These are phyloP conservation scores for Phytophthora palmivora DNA, from an alignment of 352 stramenopile genomes.

Conservation along the genomic window DNA sequence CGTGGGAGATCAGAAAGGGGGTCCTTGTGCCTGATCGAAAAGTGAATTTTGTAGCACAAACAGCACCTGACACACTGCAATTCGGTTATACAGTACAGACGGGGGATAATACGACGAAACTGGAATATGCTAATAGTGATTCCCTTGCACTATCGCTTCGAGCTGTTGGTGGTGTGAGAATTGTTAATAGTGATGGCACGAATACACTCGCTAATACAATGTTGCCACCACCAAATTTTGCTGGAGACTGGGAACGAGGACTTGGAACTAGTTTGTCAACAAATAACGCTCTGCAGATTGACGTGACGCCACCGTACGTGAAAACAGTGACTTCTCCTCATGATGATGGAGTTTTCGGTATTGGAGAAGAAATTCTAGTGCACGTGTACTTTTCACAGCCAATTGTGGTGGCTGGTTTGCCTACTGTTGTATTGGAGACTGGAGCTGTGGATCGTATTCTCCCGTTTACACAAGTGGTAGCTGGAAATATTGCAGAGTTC, in stretches of 20 bases:
- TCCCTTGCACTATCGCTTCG: slow-evolving; percentile 53
- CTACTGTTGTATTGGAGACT: slow-evolving; percentile 73
- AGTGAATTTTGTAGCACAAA: slow-evolving; percentile 42
- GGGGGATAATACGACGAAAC: slow-evolving; percentile 58
- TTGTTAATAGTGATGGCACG: slow-evolving; percentile 50
- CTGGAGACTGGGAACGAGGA: slow-evolving; percentile 67
- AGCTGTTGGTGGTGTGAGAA: slow-evolving; percentile 21
- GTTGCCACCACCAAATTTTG: slow-evolving; percentile 55
- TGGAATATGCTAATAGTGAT: slow-evolving; percentile 81
- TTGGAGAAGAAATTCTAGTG: slow-evolving; percentile 74
- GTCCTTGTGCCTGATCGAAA: slow-evolving; percentile 43
- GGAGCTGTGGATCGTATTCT: slow-evolving; percentile 68
- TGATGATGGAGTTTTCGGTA: slow-evolving; percentile 70
- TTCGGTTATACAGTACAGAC: slow-evolving; percentile 72
- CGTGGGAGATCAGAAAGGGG: slow-evolving; percentile 77
- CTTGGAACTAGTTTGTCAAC: slow-evolving; percentile 65
- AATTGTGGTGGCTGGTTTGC: slow-evolving; percentile 60
- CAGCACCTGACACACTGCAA: slow-evolving; percentile 47
- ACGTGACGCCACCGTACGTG: slow-evolving; percentile 58
- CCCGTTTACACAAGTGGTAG: slow-evolving; percentile 56
- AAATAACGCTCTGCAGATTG: slow-evolving; percentile 56
- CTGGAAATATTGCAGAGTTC: slow-evolving; percentile 65
- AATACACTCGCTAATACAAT: slow-evolving; percentile 43
- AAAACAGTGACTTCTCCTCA: slow-evolving; percentile 64
- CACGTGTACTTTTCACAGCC: slow-evolving; percentile 77